These are phyloP conservation scores for Aspergillus kassunensis DNA, from an alignment of 495 filamentous ascomycete species.

Conservation along the genomic window DNA sequence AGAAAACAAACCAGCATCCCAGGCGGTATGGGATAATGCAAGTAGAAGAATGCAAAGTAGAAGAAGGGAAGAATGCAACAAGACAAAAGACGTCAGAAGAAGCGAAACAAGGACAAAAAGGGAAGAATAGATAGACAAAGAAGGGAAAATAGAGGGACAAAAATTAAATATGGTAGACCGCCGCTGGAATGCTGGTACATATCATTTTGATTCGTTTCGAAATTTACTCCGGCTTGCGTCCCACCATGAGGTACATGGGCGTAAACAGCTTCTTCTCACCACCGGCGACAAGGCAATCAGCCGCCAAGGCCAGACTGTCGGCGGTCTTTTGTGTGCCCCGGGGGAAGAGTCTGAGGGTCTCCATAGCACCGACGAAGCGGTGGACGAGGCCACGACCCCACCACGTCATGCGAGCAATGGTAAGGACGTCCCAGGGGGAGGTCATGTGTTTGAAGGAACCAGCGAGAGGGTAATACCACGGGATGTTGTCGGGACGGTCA, in stretches of 20 bases:
- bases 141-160: not conserved
- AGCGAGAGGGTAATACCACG: slow-evolving; percentile 95
- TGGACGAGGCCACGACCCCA: slow-evolving; percentile 72
- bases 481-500: slow-evolving; percentile 67
- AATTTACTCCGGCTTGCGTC: slow-evolving; percentile 68
- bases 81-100: slow-evolving; percentile 5
- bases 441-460: slow-evolving; percentile 79
- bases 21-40: slow-evolving; percentile 23
- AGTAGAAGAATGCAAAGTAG: slow-evolving; percentile 5
- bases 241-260: slow-evolving; percentile 99
- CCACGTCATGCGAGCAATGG: slow-evolving; percentile 88
- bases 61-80: too few species aligned
- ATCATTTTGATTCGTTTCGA: slow-evolving; percentile 16
- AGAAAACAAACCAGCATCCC: slow-evolving; percentile 13
- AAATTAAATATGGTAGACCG: slow-evolving; percentile 23
- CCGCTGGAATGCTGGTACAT: slow-evolving; percentile 13
- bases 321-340: slow-evolving; percentile 92
- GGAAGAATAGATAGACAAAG: too few species aligned
- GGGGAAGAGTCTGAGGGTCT: slow-evolving; percentile 72
- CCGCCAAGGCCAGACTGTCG: slow-evolving; percentile 77
- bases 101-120: too few species aligned
- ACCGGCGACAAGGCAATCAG: slow-evolving; percentile 84
- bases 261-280: slow-evolving; percentile 93
- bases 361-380: slow-evolving; percentile 73
- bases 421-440: slow-evolving; percentile 73